phyloP scores from a whole-genome alignment of 805 yeast genomes.

The Candida golubevii region DNA sequence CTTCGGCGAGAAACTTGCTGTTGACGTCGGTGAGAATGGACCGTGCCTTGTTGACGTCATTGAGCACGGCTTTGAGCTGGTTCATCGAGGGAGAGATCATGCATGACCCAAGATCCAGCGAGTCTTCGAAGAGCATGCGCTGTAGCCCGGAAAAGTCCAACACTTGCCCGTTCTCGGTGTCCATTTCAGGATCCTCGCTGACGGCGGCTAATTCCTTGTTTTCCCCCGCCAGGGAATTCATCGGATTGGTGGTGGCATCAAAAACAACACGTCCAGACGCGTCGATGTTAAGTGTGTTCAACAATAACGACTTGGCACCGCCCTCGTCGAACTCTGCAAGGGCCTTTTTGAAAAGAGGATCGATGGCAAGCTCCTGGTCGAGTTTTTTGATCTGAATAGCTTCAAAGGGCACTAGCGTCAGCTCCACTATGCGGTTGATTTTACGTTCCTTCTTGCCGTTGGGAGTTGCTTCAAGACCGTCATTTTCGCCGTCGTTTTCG shows the following conservation, averaged over 20 bases:
- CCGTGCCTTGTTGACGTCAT: conserved; percentile 52
- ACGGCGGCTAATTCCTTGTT: conserved; percentile 7
- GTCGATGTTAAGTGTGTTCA: conserved; percentile 59
- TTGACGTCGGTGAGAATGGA: conserved; percentile 38
- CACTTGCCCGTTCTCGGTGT: conserved; percentile 17
- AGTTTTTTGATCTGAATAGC: conserved; percentile 49
- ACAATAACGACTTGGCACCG: conserved; percentile 65
- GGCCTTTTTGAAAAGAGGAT: conserved; percentile 72
- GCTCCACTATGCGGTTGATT: conserved; percentile 20
- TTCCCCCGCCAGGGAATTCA: conserved; percentile 7
- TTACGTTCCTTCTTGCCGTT: conserved; percentile 12
- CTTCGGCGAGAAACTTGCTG: conserved; percentile 22
- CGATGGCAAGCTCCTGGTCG: conserved; percentile 63
- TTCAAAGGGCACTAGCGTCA: conserved; percentile 36
- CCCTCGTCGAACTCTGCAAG: conserved; percentile 80
- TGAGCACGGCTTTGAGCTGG: conserved; percentile 55
- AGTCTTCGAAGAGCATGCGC: conserved; percentile 20
- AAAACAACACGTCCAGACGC: conserved; percentile 54
- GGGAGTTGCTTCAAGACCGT: conserved; percentile 17
- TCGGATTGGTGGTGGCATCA: conserved; percentile 49
- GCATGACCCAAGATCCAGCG: conserved; percentile 19
- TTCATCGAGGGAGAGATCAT: conserved; percentile 70
- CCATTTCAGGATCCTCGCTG: conserved; percentile 5
- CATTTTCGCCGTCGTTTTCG: conserved; percentile 18
- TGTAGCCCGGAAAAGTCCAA: conserved; percentile 12